Percentiles rank a stretch among this genome's conserved stretches.
Conservation (phyloP, 805 yeast species). For the Kuraishia capsulata region DNA sequence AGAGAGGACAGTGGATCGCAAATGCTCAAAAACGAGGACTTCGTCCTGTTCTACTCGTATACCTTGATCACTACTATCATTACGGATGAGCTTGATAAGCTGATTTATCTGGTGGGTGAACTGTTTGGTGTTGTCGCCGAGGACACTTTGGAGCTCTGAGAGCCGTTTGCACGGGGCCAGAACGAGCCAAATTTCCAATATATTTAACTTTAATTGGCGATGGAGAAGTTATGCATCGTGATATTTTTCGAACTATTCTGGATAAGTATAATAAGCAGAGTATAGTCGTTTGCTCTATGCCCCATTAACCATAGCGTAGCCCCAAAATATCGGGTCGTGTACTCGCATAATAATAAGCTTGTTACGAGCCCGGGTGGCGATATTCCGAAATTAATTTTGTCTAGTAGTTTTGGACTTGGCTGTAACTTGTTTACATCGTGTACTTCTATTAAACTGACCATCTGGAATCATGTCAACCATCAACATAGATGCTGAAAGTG, state of each 20-base stretch:
- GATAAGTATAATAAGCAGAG: too few relatives aligned
- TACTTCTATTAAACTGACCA: too few relatives aligned
- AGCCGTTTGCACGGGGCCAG: too few relatives aligned
- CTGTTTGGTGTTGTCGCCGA: constrained; percentile 60
- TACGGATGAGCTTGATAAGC: constrained; percentile 51
- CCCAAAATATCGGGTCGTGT: too few relatives aligned
- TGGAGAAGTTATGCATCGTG: too few relatives aligned
- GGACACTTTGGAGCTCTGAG: constrained; percentile 44
- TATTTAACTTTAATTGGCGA: too few relatives aligned
- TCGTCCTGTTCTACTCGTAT: constrained; percentile 68
- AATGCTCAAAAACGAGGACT: constrained; percentile 54
- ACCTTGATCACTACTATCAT: constrained; percentile 63
- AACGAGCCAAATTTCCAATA: too few relatives aligned
- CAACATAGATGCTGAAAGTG: constrained; percentile 19
- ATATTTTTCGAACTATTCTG: too few relatives aligned
- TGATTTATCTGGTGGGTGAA: constrained; percentile 44
- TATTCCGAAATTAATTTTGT: background rate
- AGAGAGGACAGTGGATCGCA: constrained; percentile 19
- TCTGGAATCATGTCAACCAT: constrained; percentile 12
- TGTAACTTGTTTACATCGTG: too few relatives aligned
- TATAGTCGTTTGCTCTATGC: too few relatives aligned
- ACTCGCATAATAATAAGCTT: too few relatives aligned
- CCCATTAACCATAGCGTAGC: too few relatives aligned
- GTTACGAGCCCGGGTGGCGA: constrained; percentile 1
- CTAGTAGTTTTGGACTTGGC: background rate